Evolutionary conservation across 352 stramenopile species (phyloP).

Genomic region (Pythium dissimile): DNA sequence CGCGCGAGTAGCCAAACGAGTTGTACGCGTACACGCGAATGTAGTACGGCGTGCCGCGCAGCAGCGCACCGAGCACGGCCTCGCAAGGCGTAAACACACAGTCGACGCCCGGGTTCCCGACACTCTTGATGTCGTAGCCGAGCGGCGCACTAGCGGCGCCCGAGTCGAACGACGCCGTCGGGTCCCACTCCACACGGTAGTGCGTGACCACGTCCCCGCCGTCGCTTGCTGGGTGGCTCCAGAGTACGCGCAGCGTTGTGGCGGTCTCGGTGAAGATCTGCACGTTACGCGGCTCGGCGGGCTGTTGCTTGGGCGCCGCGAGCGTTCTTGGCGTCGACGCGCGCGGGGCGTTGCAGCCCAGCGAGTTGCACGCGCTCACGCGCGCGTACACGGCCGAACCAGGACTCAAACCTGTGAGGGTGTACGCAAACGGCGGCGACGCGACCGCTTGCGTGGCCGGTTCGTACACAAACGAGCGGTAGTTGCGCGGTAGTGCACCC

Average conservation of each 20-base stretch:
- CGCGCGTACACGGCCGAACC: conserved; percentile 84
- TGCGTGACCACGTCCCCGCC: conserved; percentile 91
- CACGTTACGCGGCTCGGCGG: conserved; percentile 77
- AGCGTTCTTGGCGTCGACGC: conserved; percentile 68
- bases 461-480: conserved; percentile 40
- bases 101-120: conserved; percentile 64
- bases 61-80: conserved; percentile 78
- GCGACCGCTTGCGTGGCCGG: conserved; percentile 1
- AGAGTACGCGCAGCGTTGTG: conserved; percentile 83
- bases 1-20: conserved; percentile 86
- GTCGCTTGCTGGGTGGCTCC: conserved; percentile 87
- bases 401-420: conserved; percentile 59
- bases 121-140: conserved; percentile 69
- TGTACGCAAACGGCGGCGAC: conserved; percentile 35
- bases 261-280: conserved; percentile 66
- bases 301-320: conserved; percentile 82
- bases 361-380: conserved; percentile 87
- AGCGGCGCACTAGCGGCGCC: conserved; percentile 64
- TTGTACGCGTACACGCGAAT: conserved; percentile 92
- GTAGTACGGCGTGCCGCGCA: conserved; percentile 82
- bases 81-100: conserved; percentile 79
- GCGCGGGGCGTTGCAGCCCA: conserved; percentile 87
- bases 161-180: conserved; percentile 76
- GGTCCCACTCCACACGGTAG: conserved; percentile 95
- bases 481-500: conserved; percentile 46